A percentile compares a stretch with the other conserved stretches of the same genome.
These are phyloP conservation scores for Nicotiana benthamiana DNA, from an alignment of 257 asterid species.

Conservation along the genomic window DNA sequence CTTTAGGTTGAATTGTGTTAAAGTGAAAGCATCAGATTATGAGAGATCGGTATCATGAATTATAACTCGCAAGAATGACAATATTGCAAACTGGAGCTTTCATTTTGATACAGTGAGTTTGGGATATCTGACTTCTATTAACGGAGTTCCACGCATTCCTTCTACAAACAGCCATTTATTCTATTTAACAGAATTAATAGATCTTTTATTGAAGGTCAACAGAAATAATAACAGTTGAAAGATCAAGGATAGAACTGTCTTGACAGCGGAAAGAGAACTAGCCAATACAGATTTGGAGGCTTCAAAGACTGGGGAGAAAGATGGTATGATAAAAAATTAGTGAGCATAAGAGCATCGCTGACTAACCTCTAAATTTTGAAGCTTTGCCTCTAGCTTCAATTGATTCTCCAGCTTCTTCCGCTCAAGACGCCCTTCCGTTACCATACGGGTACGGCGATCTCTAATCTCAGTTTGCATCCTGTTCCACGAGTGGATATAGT, in stretches of 20 bases:
- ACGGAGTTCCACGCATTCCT: neutral
- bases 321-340: neutral
- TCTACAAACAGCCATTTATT: neutral
- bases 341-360: neutral
- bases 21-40: neutral
- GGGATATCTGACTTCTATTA: neutral
- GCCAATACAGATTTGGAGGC: neutral
- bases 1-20: neutral
- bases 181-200: neutral
- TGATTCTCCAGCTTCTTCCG: conserved; percentile 77
- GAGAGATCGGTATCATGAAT: neutral
- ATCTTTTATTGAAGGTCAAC: neutral
- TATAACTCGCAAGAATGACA: neutral
- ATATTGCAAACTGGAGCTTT: neutral
- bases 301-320: neutral
- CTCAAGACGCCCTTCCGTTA: conserved; percentile 57
- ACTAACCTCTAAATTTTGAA: conserved; percentile 79
- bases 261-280: neutral
- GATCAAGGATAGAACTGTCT: neutral
- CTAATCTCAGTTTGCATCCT: conserved; percentile 60
- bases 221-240: neutral
- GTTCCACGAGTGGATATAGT: conserved; percentile 68
- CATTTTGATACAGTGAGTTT: neutral
- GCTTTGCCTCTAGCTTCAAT: conserved; percentile 76
- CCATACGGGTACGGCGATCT: conserved; percentile 71